Conservation (phyloP, 441 rosid genomes). For the Euphorbia schlechtendalii region DNA sequence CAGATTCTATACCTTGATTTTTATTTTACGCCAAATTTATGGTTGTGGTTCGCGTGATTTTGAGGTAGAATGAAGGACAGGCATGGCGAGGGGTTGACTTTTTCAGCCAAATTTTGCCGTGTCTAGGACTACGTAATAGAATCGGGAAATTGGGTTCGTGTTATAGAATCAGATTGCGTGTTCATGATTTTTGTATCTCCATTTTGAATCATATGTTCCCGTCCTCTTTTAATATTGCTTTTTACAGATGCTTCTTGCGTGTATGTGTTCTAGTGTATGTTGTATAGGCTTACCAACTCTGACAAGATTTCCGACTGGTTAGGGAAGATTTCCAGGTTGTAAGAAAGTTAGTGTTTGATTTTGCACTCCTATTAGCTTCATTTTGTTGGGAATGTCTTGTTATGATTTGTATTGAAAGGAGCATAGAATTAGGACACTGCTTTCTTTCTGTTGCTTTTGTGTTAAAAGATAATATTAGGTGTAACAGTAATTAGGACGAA, state of each 20-base stretch:
- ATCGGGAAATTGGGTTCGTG: neutral
- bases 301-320: too few species aligned
- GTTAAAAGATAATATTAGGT: too few species aligned
- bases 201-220: constrained; percentile 2
- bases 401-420: neutral
- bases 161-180: neutral
- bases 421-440: neutral
- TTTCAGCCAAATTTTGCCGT: constrained; percentile 8
- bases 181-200: neutral
- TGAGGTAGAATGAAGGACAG: constrained; percentile 3
- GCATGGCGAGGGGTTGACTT: neutral
- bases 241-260: too few species aligned
- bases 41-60: constrained; percentile 5
- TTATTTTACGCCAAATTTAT: constrained; percentile 1
- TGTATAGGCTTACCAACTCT: too few species aligned
- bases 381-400: constrained; percentile 4
- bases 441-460: neutral
- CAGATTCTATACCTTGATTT: constrained; percentile 13
- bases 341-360: constrained; percentile 1
- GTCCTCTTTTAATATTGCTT: neutral
- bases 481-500: too few species aligned
- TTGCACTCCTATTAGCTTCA: constrained; percentile 8
- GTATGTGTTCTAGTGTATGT: too few species aligned
- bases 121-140: constrained; percentile 3
- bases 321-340: neutral